These are phyloP conservation scores for Pleoardoris graminearum DNA, from an alignment of 2,329 filamentous ascomycete species.

Conservation along the genomic window DNA sequence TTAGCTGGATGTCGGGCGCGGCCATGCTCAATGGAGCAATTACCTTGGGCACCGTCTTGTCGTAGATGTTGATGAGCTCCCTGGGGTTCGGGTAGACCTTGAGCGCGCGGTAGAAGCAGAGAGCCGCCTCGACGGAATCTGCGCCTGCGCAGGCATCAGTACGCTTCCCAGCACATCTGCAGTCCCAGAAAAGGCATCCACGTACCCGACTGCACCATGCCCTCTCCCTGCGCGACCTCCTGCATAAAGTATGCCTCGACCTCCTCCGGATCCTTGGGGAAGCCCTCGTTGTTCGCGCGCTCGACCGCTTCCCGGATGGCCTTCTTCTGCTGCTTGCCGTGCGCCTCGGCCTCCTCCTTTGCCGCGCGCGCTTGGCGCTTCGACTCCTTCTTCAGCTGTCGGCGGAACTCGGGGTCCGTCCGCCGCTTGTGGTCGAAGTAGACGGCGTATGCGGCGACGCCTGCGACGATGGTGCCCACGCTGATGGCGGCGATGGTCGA, in stretches of 20 bases:
- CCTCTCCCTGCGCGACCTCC: constrained; percentile 87
- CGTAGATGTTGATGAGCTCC: constrained; percentile 94
- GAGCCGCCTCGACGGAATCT: constrained; percentile 77
- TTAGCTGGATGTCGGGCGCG: constrained; percentile 16
- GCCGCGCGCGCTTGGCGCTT: constrained; percentile 71
- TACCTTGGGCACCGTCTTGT: constrained; percentile 97
- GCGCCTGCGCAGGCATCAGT: constrained; percentile 55
- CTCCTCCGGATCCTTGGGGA: constrained; percentile 87
- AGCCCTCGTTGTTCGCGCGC: constrained; percentile 85
- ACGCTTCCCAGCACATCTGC: background rate
- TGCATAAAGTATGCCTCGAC: constrained; percentile 97
- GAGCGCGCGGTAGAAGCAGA: constrained; percentile 97
- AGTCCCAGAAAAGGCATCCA: background rate
- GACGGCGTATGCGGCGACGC: constrained; percentile 64
- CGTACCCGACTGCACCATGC: constrained; percentile 77
- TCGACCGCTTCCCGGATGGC: constrained; percentile 75
- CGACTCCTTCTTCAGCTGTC: constrained; percentile 70
- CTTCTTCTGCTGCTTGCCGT: constrained; percentile 69
- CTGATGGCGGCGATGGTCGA: constrained; percentile 62
- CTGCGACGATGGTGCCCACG: constrained; percentile 61
- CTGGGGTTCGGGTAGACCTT: constrained; percentile 96
- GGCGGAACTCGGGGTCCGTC: constrained; percentile 66
- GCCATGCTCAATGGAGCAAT: constrained; percentile 12
- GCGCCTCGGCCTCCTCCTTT: constrained; percentile 71
- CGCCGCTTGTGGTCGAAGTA: constrained; percentile 70